These are phyloP conservation scores for Pseudophaeomoniella oleicola DNA, from an alignment of 2,329 filamentous ascomycete species.

Conservation along the genomic window DNA sequence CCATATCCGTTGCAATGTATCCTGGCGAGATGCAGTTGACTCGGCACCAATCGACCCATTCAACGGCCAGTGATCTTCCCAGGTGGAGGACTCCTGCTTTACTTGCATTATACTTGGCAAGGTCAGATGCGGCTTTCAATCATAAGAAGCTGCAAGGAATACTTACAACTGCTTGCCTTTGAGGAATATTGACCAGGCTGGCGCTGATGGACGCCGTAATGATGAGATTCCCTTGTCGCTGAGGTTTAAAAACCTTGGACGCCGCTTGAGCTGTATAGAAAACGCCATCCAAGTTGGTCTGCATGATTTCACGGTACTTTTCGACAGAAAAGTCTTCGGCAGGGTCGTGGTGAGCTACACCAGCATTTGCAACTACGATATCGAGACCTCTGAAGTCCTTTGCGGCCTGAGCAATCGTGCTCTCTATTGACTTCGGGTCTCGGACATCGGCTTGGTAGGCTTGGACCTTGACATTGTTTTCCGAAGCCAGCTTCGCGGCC, in stretches of 20 bases:
- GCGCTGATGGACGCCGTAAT: constrained; percentile 23
- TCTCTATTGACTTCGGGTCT: constrained; percentile 16
- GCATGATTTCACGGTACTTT: constrained; percentile 25
- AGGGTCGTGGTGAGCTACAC: constrained; percentile 20
- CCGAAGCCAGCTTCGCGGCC: constrained; percentile 14
- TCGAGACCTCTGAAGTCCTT: constrained; percentile 28
- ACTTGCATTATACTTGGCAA: constrained; percentile 20
- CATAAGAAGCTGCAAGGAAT: too few relatives aligned
- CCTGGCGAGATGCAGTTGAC: constrained; percentile 26
- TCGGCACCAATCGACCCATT: constrained; percentile 23
- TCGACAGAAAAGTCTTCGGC: constrained; percentile 23
- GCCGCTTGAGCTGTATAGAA: constrained; percentile 25
- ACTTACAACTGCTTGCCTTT: constrained; percentile 19
- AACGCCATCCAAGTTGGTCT: constrained; percentile 23
- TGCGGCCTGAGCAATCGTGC: constrained; percentile 17
- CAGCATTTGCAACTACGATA: constrained; percentile 33
- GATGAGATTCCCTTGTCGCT: constrained; percentile 14
- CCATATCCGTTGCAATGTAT: constrained; percentile 24
- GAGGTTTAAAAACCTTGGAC: constrained; percentile 14
- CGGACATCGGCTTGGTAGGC: constrained; percentile 22
- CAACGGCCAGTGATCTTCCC: constrained; percentile 22
- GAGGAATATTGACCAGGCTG: constrained; percentile 23
- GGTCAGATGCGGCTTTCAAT: too few relatives aligned
- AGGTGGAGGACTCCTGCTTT: constrained; percentile 22
- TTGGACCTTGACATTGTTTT: constrained; percentile 14